Conservation (phyloP, 768 basidiomycete genomes). For the Xerocomellus amylosporus region DNA sequence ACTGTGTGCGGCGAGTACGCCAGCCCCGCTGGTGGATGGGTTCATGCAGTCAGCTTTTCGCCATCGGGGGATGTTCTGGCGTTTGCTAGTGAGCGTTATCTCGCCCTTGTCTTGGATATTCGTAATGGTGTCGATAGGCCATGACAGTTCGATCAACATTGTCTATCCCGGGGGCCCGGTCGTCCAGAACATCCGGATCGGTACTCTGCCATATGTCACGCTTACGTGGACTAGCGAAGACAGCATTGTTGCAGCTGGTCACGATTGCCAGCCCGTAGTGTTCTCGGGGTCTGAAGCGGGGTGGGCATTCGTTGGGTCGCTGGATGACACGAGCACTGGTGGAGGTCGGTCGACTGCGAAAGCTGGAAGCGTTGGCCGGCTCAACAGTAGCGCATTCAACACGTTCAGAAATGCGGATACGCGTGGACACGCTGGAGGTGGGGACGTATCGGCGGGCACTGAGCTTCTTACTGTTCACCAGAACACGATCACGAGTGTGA, state of each 20-base stretch:
- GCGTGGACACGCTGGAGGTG: constrained; percentile 46
- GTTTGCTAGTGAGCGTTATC: constrained; percentile 72
- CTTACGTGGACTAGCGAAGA: constrained; percentile 85
- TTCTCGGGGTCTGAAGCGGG: constrained; percentile 73
- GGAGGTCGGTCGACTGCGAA: constrained; percentile 41
- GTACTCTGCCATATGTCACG: constrained; percentile 78
- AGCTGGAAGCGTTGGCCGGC: constrained; percentile 56
- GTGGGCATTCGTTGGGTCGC: constrained; percentile 76
- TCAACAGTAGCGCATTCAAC: constrained; percentile 92
- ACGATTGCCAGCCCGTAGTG: constrained; percentile 94
- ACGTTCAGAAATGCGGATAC: constrained; percentile 91
- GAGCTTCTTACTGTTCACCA: constrained; percentile 91
- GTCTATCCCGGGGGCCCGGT: constrained; percentile 84
- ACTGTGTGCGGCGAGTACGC: constrained; percentile 94
- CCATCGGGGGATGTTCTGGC: constrained; percentile 94
- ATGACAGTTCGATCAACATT: constrained; percentile 90
- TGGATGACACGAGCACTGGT: constrained; percentile 70
- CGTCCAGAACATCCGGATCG: constrained; percentile 69
- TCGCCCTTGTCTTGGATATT: background rate
- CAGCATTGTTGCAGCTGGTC: constrained; percentile 85
- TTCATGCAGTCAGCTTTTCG: constrained; percentile 93
- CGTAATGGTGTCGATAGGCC: constrained; percentile 51
- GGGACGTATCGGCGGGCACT: constrained; percentile 48
- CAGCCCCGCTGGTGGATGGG: constrained; percentile 93
- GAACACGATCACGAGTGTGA: constrained; percentile 94